phyloP scores from a whole-genome alignment of 306 rosid genomes.

The Rubus idaeus region DNA sequence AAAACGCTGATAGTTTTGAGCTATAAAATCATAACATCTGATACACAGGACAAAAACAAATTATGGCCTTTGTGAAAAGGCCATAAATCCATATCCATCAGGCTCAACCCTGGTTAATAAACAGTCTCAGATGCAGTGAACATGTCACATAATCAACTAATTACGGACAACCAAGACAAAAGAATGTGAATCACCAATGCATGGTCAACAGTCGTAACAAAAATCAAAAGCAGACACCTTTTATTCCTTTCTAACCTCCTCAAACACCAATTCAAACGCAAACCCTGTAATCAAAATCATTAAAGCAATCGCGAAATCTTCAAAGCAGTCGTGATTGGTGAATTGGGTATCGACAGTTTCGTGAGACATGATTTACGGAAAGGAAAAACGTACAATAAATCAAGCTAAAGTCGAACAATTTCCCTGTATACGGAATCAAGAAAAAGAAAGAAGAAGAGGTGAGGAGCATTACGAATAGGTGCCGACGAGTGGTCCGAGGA shows the following conservation, averaged over 20 bases:
- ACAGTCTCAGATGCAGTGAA: too few species aligned
- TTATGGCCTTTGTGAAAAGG: neutral
- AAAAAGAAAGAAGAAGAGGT: neutral
- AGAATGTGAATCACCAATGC: neutral
- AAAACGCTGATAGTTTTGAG: too few species aligned
- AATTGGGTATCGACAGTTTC: neutral
- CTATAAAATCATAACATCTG: too few species aligned
- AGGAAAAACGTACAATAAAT: neutral
- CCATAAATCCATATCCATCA: neutral
- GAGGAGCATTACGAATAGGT: constrained; percentile 41
- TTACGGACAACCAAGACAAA: too few species aligned
- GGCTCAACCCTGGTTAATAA: too few species aligned
- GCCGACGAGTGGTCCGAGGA: constrained; percentile 57
- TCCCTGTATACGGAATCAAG: neutral
- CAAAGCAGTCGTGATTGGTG: neutral
- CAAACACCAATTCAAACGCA: neutral
- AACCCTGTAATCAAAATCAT: neutral
- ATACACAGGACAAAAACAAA: too few species aligned
- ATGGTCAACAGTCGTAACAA: neutral
- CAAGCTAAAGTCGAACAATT: neutral
- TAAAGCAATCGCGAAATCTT: neutral
- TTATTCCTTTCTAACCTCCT: neutral
- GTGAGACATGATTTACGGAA: neutral
- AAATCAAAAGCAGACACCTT: neutral
- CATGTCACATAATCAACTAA: too few species aligned